Evolutionary conservation across 106 monocot genomes (phyloP).

Genomic region (Gastrodia elata): DNA sequence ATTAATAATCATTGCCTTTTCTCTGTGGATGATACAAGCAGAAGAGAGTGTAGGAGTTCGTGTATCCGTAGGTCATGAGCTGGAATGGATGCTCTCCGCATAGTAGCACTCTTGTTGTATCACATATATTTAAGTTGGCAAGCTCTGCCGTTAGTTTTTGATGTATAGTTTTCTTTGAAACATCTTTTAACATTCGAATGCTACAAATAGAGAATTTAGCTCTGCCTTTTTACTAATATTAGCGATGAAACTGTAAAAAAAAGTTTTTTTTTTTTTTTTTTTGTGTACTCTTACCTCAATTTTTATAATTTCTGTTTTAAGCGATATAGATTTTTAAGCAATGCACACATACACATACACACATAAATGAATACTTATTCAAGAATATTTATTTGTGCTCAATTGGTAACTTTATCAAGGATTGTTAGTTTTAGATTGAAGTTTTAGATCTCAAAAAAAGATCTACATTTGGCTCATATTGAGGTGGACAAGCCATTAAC

Average conservation of each 20-base stretch:
- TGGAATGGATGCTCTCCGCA: no score
- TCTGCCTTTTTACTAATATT: background rate
- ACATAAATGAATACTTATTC: background rate
- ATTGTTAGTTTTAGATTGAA: no score
- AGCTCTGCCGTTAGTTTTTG: background rate
- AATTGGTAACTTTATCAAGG: background rate
- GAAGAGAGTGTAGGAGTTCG: no score
- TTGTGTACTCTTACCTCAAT: background rate
- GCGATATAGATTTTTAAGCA: background rate
- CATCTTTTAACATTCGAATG: background rate
- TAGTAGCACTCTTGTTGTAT: no score
- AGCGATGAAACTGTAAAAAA: background rate
- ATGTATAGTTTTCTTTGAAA: background rate
- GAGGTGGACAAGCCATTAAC: no score
- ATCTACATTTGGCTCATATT: no score
- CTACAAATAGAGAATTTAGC: background rate
- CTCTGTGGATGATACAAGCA: no score
- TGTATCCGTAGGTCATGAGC: no score
- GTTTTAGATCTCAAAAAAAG: no score
- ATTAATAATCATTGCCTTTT: conserved; percentile 90
- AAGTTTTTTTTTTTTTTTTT: background rate
- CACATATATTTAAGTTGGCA: background rate
- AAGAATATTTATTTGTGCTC: background rate
- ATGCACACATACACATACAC: no score
- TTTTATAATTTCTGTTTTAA: background rate